These are phyloP conservation scores for Lichtheimia corymbifera DNA, from an alignment of 371 early-diverging fungal genomes.

Conservation along the genomic window DNA sequence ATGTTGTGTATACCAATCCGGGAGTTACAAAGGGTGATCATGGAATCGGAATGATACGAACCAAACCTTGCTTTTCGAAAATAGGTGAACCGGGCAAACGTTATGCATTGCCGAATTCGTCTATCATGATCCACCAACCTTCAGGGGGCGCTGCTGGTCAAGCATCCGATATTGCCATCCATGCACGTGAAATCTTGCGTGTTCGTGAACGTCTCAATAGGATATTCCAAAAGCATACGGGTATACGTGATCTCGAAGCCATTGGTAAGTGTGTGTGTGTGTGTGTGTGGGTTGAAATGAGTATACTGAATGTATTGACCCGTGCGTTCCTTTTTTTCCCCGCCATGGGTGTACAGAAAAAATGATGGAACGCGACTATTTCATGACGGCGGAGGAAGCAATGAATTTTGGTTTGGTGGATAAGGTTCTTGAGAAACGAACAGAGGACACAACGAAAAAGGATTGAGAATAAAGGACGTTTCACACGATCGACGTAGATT, in stretches of 20 bases:
- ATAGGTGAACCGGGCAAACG: slow-evolving; percentile 86
- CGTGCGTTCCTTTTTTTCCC: background rate
- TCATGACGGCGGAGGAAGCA: slow-evolving; percentile 93
- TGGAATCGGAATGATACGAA: background rate
- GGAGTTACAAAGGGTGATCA: background rate
- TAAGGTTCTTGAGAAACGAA: slow-evolving; percentile 71
- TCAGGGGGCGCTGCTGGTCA: slow-evolving; percentile 96
- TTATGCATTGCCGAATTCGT: slow-evolving; percentile 87
- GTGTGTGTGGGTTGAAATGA: background rate
- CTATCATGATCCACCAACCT: slow-evolving; percentile 98
- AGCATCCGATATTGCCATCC: slow-evolving; percentile 97
- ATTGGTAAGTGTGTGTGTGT: slow-evolving; percentile 65
- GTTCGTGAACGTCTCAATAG: slow-evolving; percentile 85
- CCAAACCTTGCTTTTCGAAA: background rate
- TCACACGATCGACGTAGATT: no score
- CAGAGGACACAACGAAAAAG: slow-evolving; percentile 3
- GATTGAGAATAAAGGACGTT: background rate
- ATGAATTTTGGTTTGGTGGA: slow-evolving; percentile 93
- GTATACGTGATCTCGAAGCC: slow-evolving; percentile 72
- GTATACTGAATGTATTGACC: background rate
- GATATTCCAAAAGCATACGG: slow-evolving; percentile 88
- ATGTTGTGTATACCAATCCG: slow-evolving; percentile 7
- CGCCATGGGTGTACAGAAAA: slow-evolving; percentile 46
- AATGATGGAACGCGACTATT: slow-evolving; percentile 93
- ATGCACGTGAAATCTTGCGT: slow-evolving; percentile 93